Conservation (phyloP, 768 basidiomycete genomes). For the Paxillus involutus region DNA sequence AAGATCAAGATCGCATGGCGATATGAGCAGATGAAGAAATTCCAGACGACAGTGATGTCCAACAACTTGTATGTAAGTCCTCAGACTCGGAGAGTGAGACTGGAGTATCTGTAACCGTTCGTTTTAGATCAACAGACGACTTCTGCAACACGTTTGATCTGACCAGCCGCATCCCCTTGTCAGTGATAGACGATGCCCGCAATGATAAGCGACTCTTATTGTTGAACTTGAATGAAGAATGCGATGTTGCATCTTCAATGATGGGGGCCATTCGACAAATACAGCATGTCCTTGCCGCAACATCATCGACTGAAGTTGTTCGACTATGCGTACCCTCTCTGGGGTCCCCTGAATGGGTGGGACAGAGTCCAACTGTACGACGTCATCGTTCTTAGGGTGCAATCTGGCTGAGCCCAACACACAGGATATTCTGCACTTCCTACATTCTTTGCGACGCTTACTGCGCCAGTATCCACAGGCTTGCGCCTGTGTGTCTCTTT, state of each 20-base stretch:
- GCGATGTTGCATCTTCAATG: conserved; percentile 18
- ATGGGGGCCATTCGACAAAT: conserved; percentile 29
- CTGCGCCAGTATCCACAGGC: conserved; percentile 57
- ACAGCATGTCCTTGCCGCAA: conserved; percentile 26
- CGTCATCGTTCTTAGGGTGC: neutral
- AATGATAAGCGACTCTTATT: conserved; percentile 38
- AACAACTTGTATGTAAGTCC: conserved; percentile 47
- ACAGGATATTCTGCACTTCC: conserved; percentile 71
- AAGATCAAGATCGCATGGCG: conserved; percentile 97
- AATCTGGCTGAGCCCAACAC: conserved; percentile 6
- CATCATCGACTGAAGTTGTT: conserved; percentile 37
- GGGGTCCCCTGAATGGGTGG: conserved; percentile 72
- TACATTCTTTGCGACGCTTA: conserved; percentile 63
- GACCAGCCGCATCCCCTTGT: conserved; percentile 55
- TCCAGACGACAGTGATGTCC: conserved; percentile 76
- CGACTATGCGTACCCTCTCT: conserved; percentile 64
- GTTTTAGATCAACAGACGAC: conserved; percentile 49
- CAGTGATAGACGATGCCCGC: conserved; percentile 46
- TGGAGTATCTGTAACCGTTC: conserved; percentile 10
- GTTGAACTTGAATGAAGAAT: conserved; percentile 19
- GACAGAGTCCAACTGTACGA: conserved; percentile 53
- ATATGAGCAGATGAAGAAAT: conserved; percentile 91
- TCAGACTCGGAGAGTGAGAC: conserved; percentile 1
- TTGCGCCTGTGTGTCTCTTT: conserved; percentile 68
- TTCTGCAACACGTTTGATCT: conserved; percentile 77